Base-by-base conservation (phyloP, 176 grass and related monocot species). In the Triticum dicoccoides region DNA sequence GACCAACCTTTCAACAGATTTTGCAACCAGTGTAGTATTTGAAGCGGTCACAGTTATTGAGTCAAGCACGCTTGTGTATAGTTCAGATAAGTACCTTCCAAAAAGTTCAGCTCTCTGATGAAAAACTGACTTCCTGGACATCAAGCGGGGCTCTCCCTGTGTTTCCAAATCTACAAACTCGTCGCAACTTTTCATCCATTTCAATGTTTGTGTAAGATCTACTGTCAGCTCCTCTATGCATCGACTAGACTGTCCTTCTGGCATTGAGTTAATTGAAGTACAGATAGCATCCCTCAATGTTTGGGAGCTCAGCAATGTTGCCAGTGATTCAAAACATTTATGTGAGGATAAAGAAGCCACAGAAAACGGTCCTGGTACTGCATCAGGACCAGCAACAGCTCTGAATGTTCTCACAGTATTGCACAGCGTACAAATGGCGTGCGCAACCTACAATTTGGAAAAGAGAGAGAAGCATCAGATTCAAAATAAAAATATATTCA, bases 211-310 rank as follows among this genome's bases (percentile, higher is more conserved):
- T 77, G 65, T 59, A 79, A 96, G 71, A 78, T 99, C 97, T 34
- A 65, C 58, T 80, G 88, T 93, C 47, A 99, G 88, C 61, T 96
- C 90, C 62, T 96, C 91, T 73, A 99, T 85, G 39, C 90, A 99
- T 27, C 81, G 84, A 88, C 92, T 92, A 52, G 93, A 88, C 77
- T 98, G 93, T 13, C 94, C 84, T 89, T 96, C 92, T 64, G 92
- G 97, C 92, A 96, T 98, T 73, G 80, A 94, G 52, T 89, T 96
- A 77, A 98, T 68, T 73, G 94, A 92, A 80, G 88, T 88, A 80
- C 82, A 75, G 75, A 98, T 90, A 70, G 90, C 82, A 82, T 73
- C 82, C 62, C 23, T 87, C 65, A 96, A 90, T 73, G 78, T 73
- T 85, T 89, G 73, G 63, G 90, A 87, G 64, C 82, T 88, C 82